Base-by-base conservation (phyloP, 768 basidiomycete genomes). In the Lentinus tigrinus region DNA sequence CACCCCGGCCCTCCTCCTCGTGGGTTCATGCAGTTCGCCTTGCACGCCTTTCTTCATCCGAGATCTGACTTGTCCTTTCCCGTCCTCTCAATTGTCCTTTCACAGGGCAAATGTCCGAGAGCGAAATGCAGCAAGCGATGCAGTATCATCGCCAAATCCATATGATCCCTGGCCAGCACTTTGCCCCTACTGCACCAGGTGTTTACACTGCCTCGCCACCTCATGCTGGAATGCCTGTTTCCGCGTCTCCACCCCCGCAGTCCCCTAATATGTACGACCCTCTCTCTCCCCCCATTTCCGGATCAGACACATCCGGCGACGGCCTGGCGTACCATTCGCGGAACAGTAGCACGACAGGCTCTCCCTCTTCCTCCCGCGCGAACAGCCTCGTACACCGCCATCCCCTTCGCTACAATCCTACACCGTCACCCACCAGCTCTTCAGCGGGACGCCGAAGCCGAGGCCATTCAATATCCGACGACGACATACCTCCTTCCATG, bases 271-370 rank as follows among this genome's bases (percentile, higher is more conserved):
- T 89, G 76, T 91, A 92, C 74, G 89, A 89, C 77, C 86, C 90
- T 71, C 77, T 91, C 67, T 91, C 89, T 56, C 91, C 91, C 71
- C 89, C 88, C 76, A 79, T 91, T 70, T 92, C 90, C 78, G 90
- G 90, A 77, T 92, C 91, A 77, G 91, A 93, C 76, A 89, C 89
- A 71, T 92, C 91, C 69, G 88, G 80, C 66, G 89, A 91, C 82
- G 88, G 88, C 68, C 73, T 86, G 59, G 31, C 31, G 31, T 87
- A 91, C 80, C 86, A 88, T 77, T 89, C 88, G 61, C 77, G 81
- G 71, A 89, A 90, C 77, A 84, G 83, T 70, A 88, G 85, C 70
- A 84, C 78, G 64, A 83, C 86, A 54, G 88, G 87, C 67, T 92
- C 91, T 61, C 87, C 90, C 47, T 82, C 88, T 27, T 88, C 89